A percentile compares a stretch with the other conserved stretches of the same genome.
Evolutionary conservation across 2,329 filamentous ascomycete species (phyloP).

Genomic region (Aureobasidium zeae): DNA sequence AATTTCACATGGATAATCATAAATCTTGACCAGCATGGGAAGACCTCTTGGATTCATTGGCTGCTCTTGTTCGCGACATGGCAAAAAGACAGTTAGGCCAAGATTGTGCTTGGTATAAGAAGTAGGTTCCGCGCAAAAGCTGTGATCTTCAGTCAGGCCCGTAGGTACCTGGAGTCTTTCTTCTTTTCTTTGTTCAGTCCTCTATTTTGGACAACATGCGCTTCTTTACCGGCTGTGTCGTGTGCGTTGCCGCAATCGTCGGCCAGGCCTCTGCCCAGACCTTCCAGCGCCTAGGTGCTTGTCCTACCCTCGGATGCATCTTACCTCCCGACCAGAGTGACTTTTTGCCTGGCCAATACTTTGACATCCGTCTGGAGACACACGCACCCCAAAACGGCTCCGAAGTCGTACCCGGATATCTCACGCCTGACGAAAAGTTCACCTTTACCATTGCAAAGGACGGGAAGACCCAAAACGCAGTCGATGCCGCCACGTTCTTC

Average conservation of each 20-base stretch:
- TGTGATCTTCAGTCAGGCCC: too few species aligned
- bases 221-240: slow-evolving; percentile 10
- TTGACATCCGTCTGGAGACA: slow-evolving; percentile 74
- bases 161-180: too few species aligned
- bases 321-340: slow-evolving; percentile 58
- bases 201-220: background rate
- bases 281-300: slow-evolving; percentile 47
- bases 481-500: slow-evolving; percentile 58
- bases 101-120: background rate
- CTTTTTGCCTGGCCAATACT: slow-evolving; percentile 74
- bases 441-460: slow-evolving; percentile 64
- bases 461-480: slow-evolving; percentile 33
- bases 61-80: background rate
- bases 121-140: background rate
- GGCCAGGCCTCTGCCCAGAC: slow-evolving; percentile 36
- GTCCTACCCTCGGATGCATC: slow-evolving; percentile 46
- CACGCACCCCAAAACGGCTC: slow-evolving; percentile 75
- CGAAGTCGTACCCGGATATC: slow-evolving; percentile 55
- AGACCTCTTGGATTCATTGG: background rate
- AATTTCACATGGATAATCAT: background rate
- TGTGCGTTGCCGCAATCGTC: slow-evolving; percentile 1
- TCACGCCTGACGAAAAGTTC: slow-evolving; percentile 63
- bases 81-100: background rate
- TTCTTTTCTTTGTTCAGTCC: background rate
- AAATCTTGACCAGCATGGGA: slow-evolving; percentile 2